Evolutionary conservation across 1,284 basidiomycete genomes (phyloP).

Genomic region (Apiotrichum akiyoshidainum): DNA sequence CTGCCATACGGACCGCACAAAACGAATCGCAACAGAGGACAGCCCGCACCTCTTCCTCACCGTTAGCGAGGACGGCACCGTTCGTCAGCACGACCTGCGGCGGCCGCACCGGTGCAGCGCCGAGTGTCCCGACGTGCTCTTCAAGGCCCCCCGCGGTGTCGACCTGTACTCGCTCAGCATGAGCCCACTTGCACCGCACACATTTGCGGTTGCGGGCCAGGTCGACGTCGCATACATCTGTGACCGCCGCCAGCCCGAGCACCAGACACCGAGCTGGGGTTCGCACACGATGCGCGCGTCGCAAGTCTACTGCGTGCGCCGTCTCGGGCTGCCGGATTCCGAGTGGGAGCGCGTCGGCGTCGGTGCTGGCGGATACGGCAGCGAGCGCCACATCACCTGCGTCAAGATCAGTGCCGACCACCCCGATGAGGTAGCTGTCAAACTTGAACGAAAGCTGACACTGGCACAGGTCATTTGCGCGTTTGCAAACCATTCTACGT

Average conservation of each 20-base stretch:
- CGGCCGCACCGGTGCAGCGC: constrained; percentile 47
- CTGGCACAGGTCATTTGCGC: constrained; percentile 52
- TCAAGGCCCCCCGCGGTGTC: constrained; percentile 42
- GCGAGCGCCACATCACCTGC: constrained; percentile 68
- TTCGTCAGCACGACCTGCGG: constrained; percentile 82
- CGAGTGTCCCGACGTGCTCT: constrained; percentile 46
- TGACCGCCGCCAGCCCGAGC: constrained; percentile 73
- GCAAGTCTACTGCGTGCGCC: constrained; percentile 71
- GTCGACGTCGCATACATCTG: constrained; percentile 73
- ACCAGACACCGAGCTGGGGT: constrained; percentile 71
- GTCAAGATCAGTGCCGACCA: constrained; percentile 70
- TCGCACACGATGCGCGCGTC: constrained; percentile 47
- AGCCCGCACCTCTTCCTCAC: constrained; percentile 80
- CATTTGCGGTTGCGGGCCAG: constrained; percentile 54
- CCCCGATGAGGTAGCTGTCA: constrained; percentile 68
- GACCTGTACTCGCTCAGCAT: constrained; percentile 54
- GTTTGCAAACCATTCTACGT: constrained; percentile 72
- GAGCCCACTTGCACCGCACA: constrained; percentile 52
- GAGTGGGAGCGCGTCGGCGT: constrained; percentile 34
- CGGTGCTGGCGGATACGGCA: constrained; percentile 19
- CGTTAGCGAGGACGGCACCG: constrained; percentile 71
- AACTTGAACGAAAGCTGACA: constrained; percentile 31
- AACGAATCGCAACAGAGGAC: constrained; percentile 77
- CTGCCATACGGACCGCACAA: constrained; percentile 65
- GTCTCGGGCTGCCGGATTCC: constrained; percentile 63